Conservation (phyloP, 257 asterid species). For the Osmanthus fragrans region DNA sequence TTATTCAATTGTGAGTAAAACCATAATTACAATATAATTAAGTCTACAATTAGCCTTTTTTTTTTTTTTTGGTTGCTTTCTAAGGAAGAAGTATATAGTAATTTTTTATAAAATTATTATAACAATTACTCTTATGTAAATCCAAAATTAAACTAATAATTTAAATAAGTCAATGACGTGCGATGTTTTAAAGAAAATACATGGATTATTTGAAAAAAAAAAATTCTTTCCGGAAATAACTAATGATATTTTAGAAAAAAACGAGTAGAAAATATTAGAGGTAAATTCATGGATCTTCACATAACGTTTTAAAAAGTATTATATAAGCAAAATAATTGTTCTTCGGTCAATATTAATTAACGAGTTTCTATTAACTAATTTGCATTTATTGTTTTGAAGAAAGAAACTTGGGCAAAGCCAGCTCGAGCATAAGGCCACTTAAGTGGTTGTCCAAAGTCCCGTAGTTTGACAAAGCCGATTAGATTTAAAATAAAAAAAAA, state of each 20-base stretch:
- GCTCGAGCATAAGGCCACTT: too few species aligned
- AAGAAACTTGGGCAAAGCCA: too few species aligned
- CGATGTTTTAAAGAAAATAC: neutral
- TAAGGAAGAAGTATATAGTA: too few species aligned
- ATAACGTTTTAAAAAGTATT: neutral
- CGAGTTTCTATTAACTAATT: too few species aligned
- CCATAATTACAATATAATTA: neutral
- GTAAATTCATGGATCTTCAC: too few species aligned
- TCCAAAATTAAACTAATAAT: neutral
- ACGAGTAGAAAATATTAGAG: too few species aligned
- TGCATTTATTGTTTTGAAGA: too few species aligned
- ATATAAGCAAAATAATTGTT: neutral
- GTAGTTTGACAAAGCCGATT: too few species aligned
- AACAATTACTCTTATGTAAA: neutral
- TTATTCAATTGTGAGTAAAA: neutral
- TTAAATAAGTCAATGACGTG: neutral
- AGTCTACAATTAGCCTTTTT: neutral
- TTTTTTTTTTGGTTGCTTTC: neutral
- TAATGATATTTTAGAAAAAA: neutral
- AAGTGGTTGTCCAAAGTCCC: too few species aligned
- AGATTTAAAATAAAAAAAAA: too few species aligned
- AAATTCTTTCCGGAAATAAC: neutral
- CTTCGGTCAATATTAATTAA: too few species aligned
- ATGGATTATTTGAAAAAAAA: too few species aligned
- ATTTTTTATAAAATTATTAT: neutral